Evolutionary conservation across 495 filamentous ascomycete species (phyloP).

Genomic region (Daldinia childiae): DNA sequence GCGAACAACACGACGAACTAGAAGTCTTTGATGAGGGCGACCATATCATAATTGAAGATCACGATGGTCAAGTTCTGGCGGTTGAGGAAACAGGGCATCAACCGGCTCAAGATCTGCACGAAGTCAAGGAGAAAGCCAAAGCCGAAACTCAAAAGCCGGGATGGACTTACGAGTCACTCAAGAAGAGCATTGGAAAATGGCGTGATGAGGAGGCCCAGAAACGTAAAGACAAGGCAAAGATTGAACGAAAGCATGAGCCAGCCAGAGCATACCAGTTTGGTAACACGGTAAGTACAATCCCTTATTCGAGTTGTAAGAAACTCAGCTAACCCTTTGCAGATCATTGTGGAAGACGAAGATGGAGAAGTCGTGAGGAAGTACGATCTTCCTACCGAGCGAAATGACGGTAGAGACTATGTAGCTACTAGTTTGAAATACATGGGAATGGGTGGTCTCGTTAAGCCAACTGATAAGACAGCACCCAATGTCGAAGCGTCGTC

Average conservation of each 20-base stretch:
- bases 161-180: constrained; percentile 55
- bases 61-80: constrained; percentile 83
- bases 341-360: constrained; percentile 97
- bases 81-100: constrained; percentile 48
- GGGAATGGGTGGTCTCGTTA: constrained; percentile 57
- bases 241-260: constrained; percentile 60
- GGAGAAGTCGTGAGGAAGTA: constrained; percentile 98
- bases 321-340: constrained; percentile 54
- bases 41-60: constrained; percentile 84
- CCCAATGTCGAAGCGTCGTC: constrained; percentile 39
- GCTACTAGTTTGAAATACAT: constrained; percentile 58
- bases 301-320: neutral
- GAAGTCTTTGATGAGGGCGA: constrained; percentile 86
- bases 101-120: constrained; percentile 5
- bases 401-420: constrained; percentile 51
- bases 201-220: constrained; percentile 67
- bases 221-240: constrained; percentile 65
- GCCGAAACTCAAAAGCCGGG: constrained; percentile 52
- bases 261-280: constrained; percentile 96
- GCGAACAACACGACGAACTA: constrained; percentile 52
- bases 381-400: constrained; percentile 70
- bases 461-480: constrained; percentile 47
- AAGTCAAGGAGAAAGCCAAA: constrained; percentile 39
- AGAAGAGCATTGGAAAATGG: constrained; percentile 60
- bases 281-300: constrained; percentile 68